A percentile compares a stretch with the other conserved stretches of the same genome.
phyloP scores from a whole-genome alignment of 441 rosid genomes.

The Metrosideros polymorpha region DNA sequence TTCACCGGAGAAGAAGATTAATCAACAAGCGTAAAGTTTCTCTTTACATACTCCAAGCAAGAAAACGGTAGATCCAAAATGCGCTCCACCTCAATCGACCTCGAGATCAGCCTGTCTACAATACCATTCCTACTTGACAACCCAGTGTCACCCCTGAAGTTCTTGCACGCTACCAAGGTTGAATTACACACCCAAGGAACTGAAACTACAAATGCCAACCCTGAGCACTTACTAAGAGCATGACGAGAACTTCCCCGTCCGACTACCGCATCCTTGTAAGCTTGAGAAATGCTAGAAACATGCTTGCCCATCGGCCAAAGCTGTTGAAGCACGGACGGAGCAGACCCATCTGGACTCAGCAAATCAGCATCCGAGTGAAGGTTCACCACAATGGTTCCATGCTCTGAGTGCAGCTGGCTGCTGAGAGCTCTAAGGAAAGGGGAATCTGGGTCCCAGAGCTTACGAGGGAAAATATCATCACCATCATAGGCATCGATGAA shows the following conservation, averaged over 20 bases:
- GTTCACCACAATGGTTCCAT: conserved; percentile 87
- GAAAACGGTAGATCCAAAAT: conserved; percentile 55
- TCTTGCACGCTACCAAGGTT: conserved; percentile 63
- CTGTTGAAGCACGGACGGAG: conserved; percentile 20
- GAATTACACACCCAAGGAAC: conserved; percentile 81
- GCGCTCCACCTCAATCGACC: conserved; percentile 39
- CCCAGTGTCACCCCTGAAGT: conserved; percentile 16
- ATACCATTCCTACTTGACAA: conserved; percentile 16
- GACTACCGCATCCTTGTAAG: conserved; percentile 44
- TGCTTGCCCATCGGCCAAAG: conserved; percentile 36
- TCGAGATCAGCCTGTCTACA: conserved; percentile 27
- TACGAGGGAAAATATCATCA: conserved; percentile 76
- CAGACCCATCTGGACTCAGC: conserved; percentile 12
- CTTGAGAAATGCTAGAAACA: conserved; percentile 41
- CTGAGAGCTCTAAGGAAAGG: conserved; percentile 57
- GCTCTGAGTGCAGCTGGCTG: conserved; percentile 45
- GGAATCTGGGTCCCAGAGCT: conserved; percentile 68
- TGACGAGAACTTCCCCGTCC: conserved; percentile 9
- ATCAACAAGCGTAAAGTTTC: conserved; percentile 37
- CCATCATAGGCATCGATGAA: conserved; percentile 95
- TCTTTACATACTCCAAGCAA: conserved; percentile 46
- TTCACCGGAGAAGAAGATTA: conserved; percentile 1
- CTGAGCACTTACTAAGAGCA: conserved; percentile 8
- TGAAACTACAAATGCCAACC: conserved; percentile 42
- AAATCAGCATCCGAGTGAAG: conserved; percentile 68